These are phyloP conservation scores for Phytophthora ramorum DNA, from an alignment of 352 stramenopile species.

Conservation along the genomic window DNA sequence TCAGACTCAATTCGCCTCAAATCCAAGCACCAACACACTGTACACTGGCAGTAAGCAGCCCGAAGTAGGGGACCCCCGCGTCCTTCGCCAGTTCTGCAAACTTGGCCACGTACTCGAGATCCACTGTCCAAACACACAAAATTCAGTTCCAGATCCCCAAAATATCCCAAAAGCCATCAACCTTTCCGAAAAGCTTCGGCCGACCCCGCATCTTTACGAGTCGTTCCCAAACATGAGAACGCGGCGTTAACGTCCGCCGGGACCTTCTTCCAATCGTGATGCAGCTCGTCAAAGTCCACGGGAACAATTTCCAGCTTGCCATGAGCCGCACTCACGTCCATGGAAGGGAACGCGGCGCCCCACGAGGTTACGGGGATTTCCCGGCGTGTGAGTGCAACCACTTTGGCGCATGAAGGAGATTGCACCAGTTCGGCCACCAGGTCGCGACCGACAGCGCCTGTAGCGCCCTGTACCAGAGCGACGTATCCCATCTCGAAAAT, in stretches of 20 bases:
- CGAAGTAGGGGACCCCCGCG: constrained; percentile 61
- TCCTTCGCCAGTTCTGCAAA: constrained; percentile 55
- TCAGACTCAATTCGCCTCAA: neutral
- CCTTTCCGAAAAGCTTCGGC: constrained; percentile 70
- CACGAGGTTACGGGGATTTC: constrained; percentile 58
- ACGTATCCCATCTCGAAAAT: constrained; percentile 57
- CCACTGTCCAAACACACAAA: constrained; percentile 42
- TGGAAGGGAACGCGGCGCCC: constrained; percentile 46
- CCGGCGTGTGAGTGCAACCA: constrained; percentile 66
- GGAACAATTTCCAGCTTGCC: constrained; percentile 60
- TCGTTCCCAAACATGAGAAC: constrained; percentile 79
- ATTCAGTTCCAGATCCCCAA: constrained; percentile 6
- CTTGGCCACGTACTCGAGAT: constrained; percentile 68
- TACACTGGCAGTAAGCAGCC: constrained; percentile 62
- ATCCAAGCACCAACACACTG: constrained; percentile 8
- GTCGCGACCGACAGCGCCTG: constrained; percentile 69
- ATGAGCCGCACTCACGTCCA: constrained; percentile 47
- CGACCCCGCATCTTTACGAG: constrained; percentile 66
- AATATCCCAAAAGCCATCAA: constrained; percentile 7
- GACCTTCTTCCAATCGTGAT: constrained; percentile 39
- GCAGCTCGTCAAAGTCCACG: constrained; percentile 64
- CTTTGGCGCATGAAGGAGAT: constrained; percentile 59
- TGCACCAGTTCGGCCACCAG: constrained; percentile 68
- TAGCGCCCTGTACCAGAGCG: constrained; percentile 71
- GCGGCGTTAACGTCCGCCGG: constrained; percentile 50